Percentiles rank a stretch among this genome's conserved stretches.
These are phyloP conservation scores for Cyclotella cryptica DNA, from an alignment of 108 stramenopile species.

Conservation along the genomic window DNA sequence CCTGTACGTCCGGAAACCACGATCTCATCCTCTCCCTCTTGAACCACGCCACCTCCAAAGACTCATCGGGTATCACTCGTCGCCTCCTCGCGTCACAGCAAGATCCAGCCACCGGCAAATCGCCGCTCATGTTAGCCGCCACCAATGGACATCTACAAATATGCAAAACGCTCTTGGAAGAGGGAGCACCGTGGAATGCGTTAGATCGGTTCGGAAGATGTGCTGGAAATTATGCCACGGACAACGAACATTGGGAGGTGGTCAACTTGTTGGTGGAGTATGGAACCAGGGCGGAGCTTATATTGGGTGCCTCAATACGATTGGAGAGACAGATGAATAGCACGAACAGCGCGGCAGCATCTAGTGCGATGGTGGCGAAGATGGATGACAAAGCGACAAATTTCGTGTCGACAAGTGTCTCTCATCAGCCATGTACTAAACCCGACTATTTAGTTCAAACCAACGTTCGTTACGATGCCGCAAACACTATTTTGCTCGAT, in stretches of 20 bases:
- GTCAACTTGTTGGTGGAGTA: slow-evolving; percentile 85
- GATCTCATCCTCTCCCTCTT: slow-evolving; percentile 28
- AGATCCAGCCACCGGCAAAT: slow-evolving; percentile 69
- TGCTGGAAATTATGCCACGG: slow-evolving; percentile 92
- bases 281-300: slow-evolving; percentile 80
- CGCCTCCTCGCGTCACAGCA: slow-evolving; percentile 69
- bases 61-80: slow-evolving; percentile 14
- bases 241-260: slow-evolving; percentile 75
- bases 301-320: slow-evolving; percentile 78
- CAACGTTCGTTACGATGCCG: slow-evolving; percentile 65
- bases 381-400: slow-evolving; percentile 6
- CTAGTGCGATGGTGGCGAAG: not conserved
- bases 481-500: slow-evolving; percentile 69
- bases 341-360: not conserved
- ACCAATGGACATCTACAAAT: slow-evolving; percentile 61
- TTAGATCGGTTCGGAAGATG: slow-evolving; percentile 81
- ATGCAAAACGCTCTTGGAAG: slow-evolving; percentile 59
- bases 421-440: slow-evolving; percentile 79
- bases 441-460: slow-evolving; percentile 77
- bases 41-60: slow-evolving; percentile 14
- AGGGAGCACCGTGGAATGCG: slow-evolving; percentile 94
- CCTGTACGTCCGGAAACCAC: slow-evolving; percentile 29
- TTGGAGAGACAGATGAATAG: slow-evolving; percentile 15
- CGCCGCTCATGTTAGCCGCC: slow-evolving; percentile 83
- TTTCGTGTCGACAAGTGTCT: slow-evolving; percentile 19